phyloP scores from a whole-genome alignment of 768 basidiomycete genomes.

The Termitomyces sp. region DNA sequence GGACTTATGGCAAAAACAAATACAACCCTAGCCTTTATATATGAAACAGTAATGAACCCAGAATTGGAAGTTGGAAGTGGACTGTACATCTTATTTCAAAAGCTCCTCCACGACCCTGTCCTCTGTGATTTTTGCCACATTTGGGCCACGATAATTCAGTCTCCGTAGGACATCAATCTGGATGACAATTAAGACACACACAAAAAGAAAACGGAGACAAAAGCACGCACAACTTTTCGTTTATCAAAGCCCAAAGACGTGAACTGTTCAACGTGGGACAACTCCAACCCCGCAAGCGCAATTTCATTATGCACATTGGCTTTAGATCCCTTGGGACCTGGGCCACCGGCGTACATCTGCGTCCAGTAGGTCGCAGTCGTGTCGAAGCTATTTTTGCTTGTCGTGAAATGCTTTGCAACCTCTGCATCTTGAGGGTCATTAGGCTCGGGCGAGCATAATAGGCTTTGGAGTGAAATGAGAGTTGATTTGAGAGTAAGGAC shows the following conservation, averaged over 20 bases:
- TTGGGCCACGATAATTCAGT: conserved; percentile 83
- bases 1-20: neutral
- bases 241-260: conserved; percentile 80
- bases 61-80: neutral
- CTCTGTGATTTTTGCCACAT: conserved; percentile 75
- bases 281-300: conserved; percentile 80
- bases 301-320: conserved; percentile 51
- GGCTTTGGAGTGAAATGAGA: conserved; percentile 88
- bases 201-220: neutral
- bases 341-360: conserved; percentile 83
- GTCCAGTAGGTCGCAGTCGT: conserved; percentile 95
- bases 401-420: conserved; percentile 95
- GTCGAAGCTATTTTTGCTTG: conserved; percentile 82
- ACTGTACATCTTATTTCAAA: conserved; percentile 44
- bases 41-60: neutral
- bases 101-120: conserved; percentile 86
- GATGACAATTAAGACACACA: neutral
- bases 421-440: conserved; percentile 98
- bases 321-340: conserved; percentile 46
- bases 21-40: conserved; percentile 2
- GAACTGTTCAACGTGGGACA: conserved; percentile 81
- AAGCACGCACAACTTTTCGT: conserved; percentile 74
- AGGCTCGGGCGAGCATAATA: conserved; percentile 92
- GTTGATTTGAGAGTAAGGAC: conserved; percentile 96
- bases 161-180: conserved; percentile 88